Evolutionary conservation across 192 early-diverging fungal genomes (phyloP), one percentile per base, ranked within the genome.

Genomic region (Linnemannia hyalina): DNA sequence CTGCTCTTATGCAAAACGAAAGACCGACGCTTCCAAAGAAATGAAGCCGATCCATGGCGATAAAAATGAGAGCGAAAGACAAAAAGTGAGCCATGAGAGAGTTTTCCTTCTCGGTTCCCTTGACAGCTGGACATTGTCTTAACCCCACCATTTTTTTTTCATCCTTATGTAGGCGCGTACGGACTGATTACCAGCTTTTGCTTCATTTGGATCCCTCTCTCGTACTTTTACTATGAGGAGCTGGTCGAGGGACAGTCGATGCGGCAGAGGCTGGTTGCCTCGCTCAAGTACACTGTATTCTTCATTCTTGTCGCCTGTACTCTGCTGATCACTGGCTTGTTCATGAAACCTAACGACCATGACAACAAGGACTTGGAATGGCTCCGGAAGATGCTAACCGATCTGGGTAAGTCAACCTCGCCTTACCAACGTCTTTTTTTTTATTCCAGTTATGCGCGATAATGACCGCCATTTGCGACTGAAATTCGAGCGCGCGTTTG

Each of bases 171-270:
- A 92, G 92, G 60, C 22, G 89, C 88, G 32, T 90, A 92, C 78
- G 90, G 88, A 1, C 44, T 89, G 29, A 90, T 93, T 75, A 83
- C 83, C 20, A 60, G 91, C 44, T 91, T 92, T 40, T 68, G 80
- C 54, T 91, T 91, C 76, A 76, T 88, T 38, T 81, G 90, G 81
- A 91, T 94, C 78, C 93, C 93, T 3, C 91, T 94, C 52, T 88
- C 90, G 26, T 94, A 94, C 63, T 93, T 93, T 70, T 94, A 89
- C 80, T 94, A 82, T 84, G 93, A 94, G 68, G 91, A 92, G 46
- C 75, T 89, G 13, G 90, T 92, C 35, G 90, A 92, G 32, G 89
- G 88, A 35, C 81, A 88, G 44, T 76, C 85, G 15, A 49, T 77
- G 1, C 42, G 72, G 1, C 76, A 91, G 36, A 85, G 93, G 5